A percentile compares a stretch with the other conserved stretches of the same genome.
phyloP scores from a whole-genome alignment of 1,284 basidiomycete genomes.

The Ustilago sp. region DNA sequence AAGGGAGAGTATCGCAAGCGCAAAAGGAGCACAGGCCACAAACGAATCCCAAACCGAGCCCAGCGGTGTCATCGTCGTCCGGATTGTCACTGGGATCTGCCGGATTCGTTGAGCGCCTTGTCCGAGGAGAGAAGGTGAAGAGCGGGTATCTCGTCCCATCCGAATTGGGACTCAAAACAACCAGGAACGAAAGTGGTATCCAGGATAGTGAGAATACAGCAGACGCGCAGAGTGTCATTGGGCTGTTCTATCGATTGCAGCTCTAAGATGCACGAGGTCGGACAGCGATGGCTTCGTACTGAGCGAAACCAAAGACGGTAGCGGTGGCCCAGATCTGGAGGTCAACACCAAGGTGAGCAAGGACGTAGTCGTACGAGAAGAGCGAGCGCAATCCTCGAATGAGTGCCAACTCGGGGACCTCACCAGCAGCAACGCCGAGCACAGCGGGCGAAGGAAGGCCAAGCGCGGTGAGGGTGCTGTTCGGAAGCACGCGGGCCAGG shows the following conservation, averaged over 20 bases:
- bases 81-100: not conserved
- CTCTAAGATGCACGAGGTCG: constrained; percentile 46
- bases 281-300: constrained; percentile 51
- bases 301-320: constrained; percentile 49
- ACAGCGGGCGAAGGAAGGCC: constrained; percentile 38
- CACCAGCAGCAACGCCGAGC: constrained; percentile 56
- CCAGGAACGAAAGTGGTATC: constrained; percentile 7
- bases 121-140: not conserved
- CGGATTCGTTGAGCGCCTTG: not conserved
- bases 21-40: not conserved
- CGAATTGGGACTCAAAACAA: constrained; percentile 2
- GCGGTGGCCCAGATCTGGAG: constrained; percentile 57
- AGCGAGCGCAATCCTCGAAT: constrained; percentile 33
- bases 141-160: constrained; percentile 37
- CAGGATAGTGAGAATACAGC: constrained; percentile 24
- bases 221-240: not conserved
- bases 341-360: constrained; percentile 43
- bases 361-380: constrained; percentile 51
- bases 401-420: constrained; percentile 43
- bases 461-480: constrained; percentile 39
- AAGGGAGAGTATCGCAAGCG: constrained; percentile 1
- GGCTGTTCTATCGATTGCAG: not conserved
- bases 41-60: not conserved
- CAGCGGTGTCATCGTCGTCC: not conserved
- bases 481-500: constrained; percentile 42